These are phyloP conservation scores for Phytophthora brassicae DNA, from an alignment of 352 stramenopile species.

Conservation along the genomic window DNA sequence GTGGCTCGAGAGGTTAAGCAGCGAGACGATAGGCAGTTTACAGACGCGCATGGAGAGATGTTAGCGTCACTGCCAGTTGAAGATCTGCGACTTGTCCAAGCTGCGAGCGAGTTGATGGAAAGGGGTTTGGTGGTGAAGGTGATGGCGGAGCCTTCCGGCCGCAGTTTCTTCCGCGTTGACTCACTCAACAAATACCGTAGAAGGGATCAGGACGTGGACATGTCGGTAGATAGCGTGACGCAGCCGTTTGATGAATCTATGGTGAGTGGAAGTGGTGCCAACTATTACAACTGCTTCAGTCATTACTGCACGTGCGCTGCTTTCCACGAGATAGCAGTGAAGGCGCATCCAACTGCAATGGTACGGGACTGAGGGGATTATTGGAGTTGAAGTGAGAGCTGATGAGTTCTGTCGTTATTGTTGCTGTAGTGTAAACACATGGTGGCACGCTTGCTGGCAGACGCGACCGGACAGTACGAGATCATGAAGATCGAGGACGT, in stretches of 20 bases:
- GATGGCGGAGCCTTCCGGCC: constrained; percentile 43
- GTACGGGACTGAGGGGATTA: constrained; percentile 24
- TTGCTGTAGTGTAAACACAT: constrained; percentile 71
- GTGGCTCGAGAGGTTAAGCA: constrained; percentile 53
- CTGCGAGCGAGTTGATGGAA: constrained; percentile 59
- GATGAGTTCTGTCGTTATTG: background rate
- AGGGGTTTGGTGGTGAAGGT: constrained; percentile 47
- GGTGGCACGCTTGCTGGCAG: constrained; percentile 56
- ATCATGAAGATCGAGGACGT: constrained; percentile 53
- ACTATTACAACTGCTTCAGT: constrained; percentile 75
- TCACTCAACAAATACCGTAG: constrained; percentile 62
- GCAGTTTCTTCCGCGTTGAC: constrained; percentile 65
- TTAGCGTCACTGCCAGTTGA: constrained; percentile 38
- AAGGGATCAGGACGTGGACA: constrained; percentile 11
- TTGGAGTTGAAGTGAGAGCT: background rate
- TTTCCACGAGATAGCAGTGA: constrained; percentile 50
- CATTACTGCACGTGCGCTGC: constrained; percentile 67
- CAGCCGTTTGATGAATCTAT: constrained; percentile 50
- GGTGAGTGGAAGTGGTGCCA: constrained; percentile 42
- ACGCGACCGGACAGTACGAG: constrained; percentile 49
- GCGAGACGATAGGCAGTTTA: constrained; percentile 24
- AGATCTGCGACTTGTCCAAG: constrained; percentile 53
- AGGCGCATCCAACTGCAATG: constrained; percentile 49
- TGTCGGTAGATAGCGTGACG: constrained; percentile 25
- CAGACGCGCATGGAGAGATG: constrained; percentile 49